phyloP scores from a whole-genome alignment of 371 early-diverging fungal genomes.

The Furculomyces boomerangus region DNA sequence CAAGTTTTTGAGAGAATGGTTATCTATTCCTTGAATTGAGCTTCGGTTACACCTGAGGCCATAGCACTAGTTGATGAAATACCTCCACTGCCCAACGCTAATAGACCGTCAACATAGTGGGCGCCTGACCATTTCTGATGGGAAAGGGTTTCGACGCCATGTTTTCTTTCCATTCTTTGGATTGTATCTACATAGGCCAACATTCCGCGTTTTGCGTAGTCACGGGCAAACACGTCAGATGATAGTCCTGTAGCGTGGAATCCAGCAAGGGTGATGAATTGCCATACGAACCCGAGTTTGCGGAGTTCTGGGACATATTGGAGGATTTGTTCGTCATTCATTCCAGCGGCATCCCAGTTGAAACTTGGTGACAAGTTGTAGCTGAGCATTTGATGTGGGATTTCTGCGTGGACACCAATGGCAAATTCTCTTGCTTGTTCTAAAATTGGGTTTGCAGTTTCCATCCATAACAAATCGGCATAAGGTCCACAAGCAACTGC shows the following conservation, averaged over 20 bases:
- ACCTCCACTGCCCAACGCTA: conserved; percentile 86
- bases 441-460: conserved; percentile 85
- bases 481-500: conserved; percentile 81
- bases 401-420: conserved; percentile 47
- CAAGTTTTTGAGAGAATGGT: no score
- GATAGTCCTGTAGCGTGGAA: conserved; percentile 72
- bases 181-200: conserved; percentile 84
- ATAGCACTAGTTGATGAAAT: conserved; percentile 92
- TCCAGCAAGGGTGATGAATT: conserved; percentile 95
- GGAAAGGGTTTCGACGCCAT: conserved; percentile 81
- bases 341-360: conserved; percentile 96
- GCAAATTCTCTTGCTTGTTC: conserved; percentile 86
- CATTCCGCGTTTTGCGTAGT: conserved; percentile 83
- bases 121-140: conserved; percentile 99
- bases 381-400: conserved; percentile 49
- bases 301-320: conserved; percentile 65
- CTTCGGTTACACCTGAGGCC: conserved; percentile 81
- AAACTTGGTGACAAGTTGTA: conserved; percentile 97
- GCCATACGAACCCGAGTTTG: conserved; percentile 90
- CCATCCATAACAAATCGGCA: conserved; percentile 96
- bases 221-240: conserved; percentile 74
- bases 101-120: conserved; percentile 78
- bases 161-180: conserved; percentile 82
- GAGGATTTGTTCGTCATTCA: conserved; percentile 77
- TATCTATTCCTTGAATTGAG: conserved; percentile 67